These are phyloP conservation scores for Adansonia grandidieri DNA, from an alignment of 441 rosid species.

Conservation along the genomic window DNA sequence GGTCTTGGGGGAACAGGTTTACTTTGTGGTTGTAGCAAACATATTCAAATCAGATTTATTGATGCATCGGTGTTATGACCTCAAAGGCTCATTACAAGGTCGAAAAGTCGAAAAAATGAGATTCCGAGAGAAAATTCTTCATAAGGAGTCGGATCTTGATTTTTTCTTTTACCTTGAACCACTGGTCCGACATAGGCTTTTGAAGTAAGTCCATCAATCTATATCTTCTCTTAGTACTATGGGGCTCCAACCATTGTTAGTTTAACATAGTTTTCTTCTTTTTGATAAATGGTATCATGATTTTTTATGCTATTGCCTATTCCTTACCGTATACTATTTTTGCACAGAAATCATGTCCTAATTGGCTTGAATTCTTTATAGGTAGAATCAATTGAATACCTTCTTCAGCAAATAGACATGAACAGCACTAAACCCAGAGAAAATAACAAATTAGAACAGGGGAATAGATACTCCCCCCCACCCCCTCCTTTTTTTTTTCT, in stretches of 20 bases:
- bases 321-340: too few relatives aligned
- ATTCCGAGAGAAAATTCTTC: constrained; percentile 40
- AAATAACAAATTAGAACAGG: too few relatives aligned
- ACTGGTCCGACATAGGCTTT: constrained; percentile 40
- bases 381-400: background rate
- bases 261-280: too few relatives aligned
- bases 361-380: too few relatives aligned
- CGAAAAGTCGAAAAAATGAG: constrained; percentile 39
- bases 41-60: constrained; percentile 38
- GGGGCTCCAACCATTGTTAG: background rate
- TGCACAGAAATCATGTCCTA: too few relatives aligned
- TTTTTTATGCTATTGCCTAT: background rate
- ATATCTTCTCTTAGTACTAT: constrained; percentile 2
- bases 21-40: constrained; percentile 52
- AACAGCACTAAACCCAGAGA: too few relatives aligned
- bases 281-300: too few relatives aligned
- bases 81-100: constrained; percentile 61
- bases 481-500: background rate
- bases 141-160: constrained; percentile 58
- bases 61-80: constrained; percentile 52
- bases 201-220: constrained; percentile 41
- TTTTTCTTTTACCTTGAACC: constrained; percentile 59
- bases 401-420: background rate
- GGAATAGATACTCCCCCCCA: background rate
- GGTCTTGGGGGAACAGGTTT: constrained; percentile 41